phyloP scores from a whole-genome alignment of 2,329 filamentous ascomycete genomes.

The Hypomyces perniciosus region DNA sequence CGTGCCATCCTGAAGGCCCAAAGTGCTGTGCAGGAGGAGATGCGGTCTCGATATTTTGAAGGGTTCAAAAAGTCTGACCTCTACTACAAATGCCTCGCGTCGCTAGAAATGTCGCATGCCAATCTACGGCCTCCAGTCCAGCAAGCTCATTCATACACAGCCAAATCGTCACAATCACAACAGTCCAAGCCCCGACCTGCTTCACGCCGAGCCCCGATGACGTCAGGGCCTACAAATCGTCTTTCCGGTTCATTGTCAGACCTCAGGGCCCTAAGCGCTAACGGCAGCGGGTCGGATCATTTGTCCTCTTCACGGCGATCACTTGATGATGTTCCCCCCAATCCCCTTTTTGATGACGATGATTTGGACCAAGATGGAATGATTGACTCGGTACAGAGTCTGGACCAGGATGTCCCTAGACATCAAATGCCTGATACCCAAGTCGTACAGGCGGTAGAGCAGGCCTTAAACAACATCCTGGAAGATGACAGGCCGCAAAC shows the following conservation, averaged over 20 bases:
- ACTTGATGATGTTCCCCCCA: constrained; percentile 53
- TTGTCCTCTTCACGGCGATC: constrained; percentile 53
- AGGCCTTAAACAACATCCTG: constrained; percentile 87
- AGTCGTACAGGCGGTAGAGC: constrained; percentile 88
- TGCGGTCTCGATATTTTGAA: constrained; percentile 74
- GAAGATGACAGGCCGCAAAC: constrained; percentile 64
- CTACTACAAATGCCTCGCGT: constrained; percentile 92
- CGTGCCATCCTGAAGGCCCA: constrained; percentile 77
- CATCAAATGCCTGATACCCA: constrained; percentile 62
- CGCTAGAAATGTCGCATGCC: constrained; percentile 61
- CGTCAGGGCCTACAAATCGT: constrained; percentile 31
- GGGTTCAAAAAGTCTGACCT: constrained; percentile 89
- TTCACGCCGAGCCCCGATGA: constrained; percentile 34
- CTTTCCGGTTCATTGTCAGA: constrained; percentile 45
- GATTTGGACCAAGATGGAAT: constrained; percentile 66
- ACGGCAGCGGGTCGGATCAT: constrained; percentile 34
- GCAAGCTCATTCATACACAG: constrained; percentile 17
- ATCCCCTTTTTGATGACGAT: constrained; percentile 74
- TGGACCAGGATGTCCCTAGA: constrained; percentile 59
- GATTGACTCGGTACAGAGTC: constrained; percentile 66
- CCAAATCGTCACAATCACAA: constrained; percentile 32
- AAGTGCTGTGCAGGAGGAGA: constrained; percentile 73
- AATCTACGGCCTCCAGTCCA: constrained; percentile 20
- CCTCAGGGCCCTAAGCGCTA: constrained; percentile 33
- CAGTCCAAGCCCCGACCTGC: constrained; percentile 39